Evolutionary conservation across 441 rosid species (phyloP), one percentile per base, ranked within the genome.

Genomic region (Pelargonium cotyledonis): DNA sequence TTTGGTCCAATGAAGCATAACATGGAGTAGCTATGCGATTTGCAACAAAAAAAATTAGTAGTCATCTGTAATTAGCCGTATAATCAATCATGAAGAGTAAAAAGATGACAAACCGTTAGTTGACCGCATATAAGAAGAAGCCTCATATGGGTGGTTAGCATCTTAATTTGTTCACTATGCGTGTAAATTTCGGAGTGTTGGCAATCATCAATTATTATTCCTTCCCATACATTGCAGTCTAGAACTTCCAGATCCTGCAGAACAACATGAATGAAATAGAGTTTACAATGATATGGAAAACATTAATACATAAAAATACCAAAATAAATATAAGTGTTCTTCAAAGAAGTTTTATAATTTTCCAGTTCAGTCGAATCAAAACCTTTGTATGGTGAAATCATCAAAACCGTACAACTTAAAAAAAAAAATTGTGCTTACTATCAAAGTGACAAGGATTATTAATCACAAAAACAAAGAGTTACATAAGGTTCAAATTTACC

Each of bases 141-240:
- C 76, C 84, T 80, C 84, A 74, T 80, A 38, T 72, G 70, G 55
- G 83, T 75, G 14, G 68, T 76, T 58, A 85, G 73, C 70, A 69
- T 61, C 78, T 80, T 84, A 68, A 87, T 60, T 65, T 81, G 73
- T 67, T 77, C 79, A 76, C 77, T 70, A 67, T 73, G 74, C 7
- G 76, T 65, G 43, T 68, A 49, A 64, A 78, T 71, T 31, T 68
- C 69, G 8, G 77, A 53, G 53, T 67, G 71, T 67, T 83, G 89
- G 74, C 84, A 82, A 57, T 81, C 89, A 73, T 87, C 89, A 69
- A 87, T 72, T 61, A 85, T 73, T 60, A 87, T 21, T 60, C 80
- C 80, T 69, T 82, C 85, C 91, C 91, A 87, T 70, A 72, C 76
- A 63, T 75, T 78, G 19, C 68, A 70, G 51, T 53, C 12, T 63